Conservation (phyloP, 108 stramenopile species). For the Nitzschia sp. region DNA sequence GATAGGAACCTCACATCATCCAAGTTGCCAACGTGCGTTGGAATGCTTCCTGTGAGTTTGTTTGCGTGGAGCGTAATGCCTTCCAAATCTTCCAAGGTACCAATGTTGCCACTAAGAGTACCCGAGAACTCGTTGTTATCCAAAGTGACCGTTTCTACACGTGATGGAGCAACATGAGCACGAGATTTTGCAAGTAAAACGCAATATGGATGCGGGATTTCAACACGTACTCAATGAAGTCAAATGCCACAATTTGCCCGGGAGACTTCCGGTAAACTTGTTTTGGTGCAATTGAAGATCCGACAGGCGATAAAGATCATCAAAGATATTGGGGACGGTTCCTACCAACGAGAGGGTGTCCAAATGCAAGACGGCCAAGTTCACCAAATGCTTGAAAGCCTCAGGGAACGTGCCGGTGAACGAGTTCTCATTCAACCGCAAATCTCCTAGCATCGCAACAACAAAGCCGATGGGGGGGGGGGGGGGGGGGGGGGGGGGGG, state of each 20-base stretch:
- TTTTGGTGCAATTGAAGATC: constrained; percentile 29
- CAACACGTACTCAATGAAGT: constrained; percentile 13
- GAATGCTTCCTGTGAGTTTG: constrained; percentile 37
- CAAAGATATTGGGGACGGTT: constrained; percentile 31
- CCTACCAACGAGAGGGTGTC: constrained; percentile 26
- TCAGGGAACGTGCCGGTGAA: constrained; percentile 11
- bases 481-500: too few species aligned
- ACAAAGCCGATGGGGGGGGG: background rate
- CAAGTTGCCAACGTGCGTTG: constrained; percentile 37
- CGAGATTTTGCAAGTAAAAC: too few species aligned
- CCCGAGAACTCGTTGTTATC: constrained; percentile 40
- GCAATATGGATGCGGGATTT: background rate
- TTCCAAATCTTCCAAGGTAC: constrained; percentile 27
- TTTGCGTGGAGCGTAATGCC: constrained; percentile 19
- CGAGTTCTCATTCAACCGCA: constrained; percentile 17
- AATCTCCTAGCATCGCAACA: constrained; percentile 5
- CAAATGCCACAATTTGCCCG: constrained; percentile 43
- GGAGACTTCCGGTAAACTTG: constrained; percentile 44
- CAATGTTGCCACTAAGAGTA: constrained; percentile 22
- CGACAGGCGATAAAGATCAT: constrained; percentile 16
- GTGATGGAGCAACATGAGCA: constrained; percentile 4
- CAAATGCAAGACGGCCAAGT: constrained; percentile 23
- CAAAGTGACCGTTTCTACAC: constrained; percentile 17
- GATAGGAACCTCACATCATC: constrained; percentile 16
- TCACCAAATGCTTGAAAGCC: background rate